Base-by-base conservation (phyloP, 352 stramenopile species). In the Phytopythium litorale region DNA sequence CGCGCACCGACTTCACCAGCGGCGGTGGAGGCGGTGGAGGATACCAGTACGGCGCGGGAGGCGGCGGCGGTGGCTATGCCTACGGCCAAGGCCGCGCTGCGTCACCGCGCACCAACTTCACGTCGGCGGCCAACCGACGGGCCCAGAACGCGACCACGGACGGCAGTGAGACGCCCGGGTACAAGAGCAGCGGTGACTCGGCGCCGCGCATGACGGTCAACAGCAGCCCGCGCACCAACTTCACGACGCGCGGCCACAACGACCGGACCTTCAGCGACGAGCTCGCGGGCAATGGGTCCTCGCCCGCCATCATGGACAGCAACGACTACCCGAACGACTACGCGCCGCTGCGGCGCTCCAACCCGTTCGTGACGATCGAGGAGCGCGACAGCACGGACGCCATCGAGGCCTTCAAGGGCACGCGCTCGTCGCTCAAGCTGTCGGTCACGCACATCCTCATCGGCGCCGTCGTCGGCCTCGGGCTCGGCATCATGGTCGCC, bases 401-500 rank as follows among this genome's bases (percentile, higher is more conserved):
- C 28, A 70, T 63, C 40, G 60, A 64, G 43, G 67, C 62, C 0
- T 75, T 73, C 46, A 62, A 71, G 33, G 78, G 75, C 52, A 73
- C 72, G 43, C 69, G 72, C 62, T 85, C 72, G 37, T 73, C 68
- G 15, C 63, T 84, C 25, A 71, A 75, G 33, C 66, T 90, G 58
- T 89, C 80, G 5, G 68, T 87, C 9, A 56, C 58, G 57, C 76
- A 76, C 68, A 84, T 82, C 30, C 71, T 89, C 50, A 58, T 85
- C 8, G 79, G 82, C 16, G 73, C 84, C 12, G 51, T 74, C 0
- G 19, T 85, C 3, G 84, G 82, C 2, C 61, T 92, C 21, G 71
- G 46, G 0, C 67, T 92, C 0, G 81, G 84, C 16, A 64, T 93
- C 30, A 25, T 84, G 15, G 71, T 90, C 32, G 67, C 64, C 4